Evolutionary conservation across 345 rosid species (phyloP), one percentile per base, ranked within the genome.

Genomic region (Camelina sativa): DNA sequence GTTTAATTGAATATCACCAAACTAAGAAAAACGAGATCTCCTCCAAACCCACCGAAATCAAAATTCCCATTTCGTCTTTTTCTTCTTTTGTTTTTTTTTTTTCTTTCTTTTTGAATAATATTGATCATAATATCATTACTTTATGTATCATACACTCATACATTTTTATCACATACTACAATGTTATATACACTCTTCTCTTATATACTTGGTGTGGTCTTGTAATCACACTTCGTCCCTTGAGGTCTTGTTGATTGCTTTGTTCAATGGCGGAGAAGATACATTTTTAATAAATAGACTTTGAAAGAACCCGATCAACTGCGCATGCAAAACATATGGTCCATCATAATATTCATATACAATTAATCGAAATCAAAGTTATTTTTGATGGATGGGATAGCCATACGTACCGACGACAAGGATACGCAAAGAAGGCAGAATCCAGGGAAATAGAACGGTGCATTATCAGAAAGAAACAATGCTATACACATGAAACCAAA

Each of bases 371-470:
- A 32, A 78, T 58, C 51, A 54, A 37, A 56, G 6, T 3, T 15
- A 9, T 30, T 19, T 0, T 10, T 15, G 13, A 62, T 20, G 60
- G 8, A 66, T 8, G 54, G n/a, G 30, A 35, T 55, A 8, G 19
- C 48, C 78, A 19, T 85, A 59, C 38, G 1, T 59, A 94, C 97
- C 85, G 75, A 46, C 6, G 85, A 82, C 23, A 90, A 50, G 34
- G 88, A 85, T 30, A 87, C 76, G 81, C 97, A 89, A 61, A 87
- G 41, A 28, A 91, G 56, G 70, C 96, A 87, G 84, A 94, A 94
- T 23, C 98, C 96, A 30, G 96, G 98, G 86, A 82, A 94, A 66
- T 84, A 35, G 79, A 94, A 87, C 5, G 98, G 98, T 16, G 97
- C 89, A 22, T 62, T 38, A 4, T 86, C 83, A 0, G 98, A 91